Evolutionary conservation across 768 basidiomycete genomes (phyloP).

Genomic region (Candolleomyces efflorescens): DNA sequence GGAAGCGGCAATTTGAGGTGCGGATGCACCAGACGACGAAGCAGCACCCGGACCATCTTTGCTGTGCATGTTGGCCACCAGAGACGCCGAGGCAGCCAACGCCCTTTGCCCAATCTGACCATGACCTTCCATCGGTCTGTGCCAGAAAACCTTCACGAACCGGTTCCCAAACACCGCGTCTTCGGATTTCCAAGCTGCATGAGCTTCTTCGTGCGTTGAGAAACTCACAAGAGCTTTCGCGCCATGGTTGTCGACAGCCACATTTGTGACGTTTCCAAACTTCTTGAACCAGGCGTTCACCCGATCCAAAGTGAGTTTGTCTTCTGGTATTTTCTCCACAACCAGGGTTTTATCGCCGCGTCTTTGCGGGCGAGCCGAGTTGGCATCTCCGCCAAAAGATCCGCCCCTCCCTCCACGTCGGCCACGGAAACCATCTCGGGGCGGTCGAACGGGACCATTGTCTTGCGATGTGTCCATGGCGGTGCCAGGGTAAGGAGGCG

Average conservation of each 20-base stretch:
- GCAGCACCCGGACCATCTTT: constrained; percentile 26
- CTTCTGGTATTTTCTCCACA: constrained; percentile 90
- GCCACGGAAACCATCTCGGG: constrained; percentile 24
- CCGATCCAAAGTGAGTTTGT: constrained; percentile 69
- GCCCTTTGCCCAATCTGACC: constrained; percentile 73
- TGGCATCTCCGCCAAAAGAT: constrained; percentile 60
- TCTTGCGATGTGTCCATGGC: constrained; percentile 20
- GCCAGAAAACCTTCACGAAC: constrained; percentile 96
- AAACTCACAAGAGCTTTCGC: constrained; percentile 89
- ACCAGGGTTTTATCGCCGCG: constrained; percentile 80
- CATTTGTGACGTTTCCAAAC: constrained; percentile 90
- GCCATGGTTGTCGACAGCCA: constrained; percentile 73
- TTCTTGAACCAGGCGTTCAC: constrained; percentile 89
- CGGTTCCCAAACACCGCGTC: constrained; percentile 94
- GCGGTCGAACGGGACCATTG: constrained; percentile 13
- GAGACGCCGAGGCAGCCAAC: constrained; percentile 76
- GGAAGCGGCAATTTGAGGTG: constrained; percentile 12
- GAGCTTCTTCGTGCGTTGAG: constrained; percentile 75
- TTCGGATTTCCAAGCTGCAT: constrained; percentile 87
- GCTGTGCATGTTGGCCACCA: constrained; percentile 59
- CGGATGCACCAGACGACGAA: constrained; percentile 13
- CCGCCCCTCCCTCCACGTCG: constrained; percentile 46
- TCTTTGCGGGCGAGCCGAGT: constrained; percentile 62
- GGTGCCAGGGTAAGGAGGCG: constrained; percentile 8
- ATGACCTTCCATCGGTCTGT: constrained; percentile 88